Percentiles rank a stretch among this genome's conserved stretches.
These are phyloP conservation scores for Euphorbia lathyris DNA, from an alignment of 345 rosid genomes.

Conservation along the genomic window DNA sequence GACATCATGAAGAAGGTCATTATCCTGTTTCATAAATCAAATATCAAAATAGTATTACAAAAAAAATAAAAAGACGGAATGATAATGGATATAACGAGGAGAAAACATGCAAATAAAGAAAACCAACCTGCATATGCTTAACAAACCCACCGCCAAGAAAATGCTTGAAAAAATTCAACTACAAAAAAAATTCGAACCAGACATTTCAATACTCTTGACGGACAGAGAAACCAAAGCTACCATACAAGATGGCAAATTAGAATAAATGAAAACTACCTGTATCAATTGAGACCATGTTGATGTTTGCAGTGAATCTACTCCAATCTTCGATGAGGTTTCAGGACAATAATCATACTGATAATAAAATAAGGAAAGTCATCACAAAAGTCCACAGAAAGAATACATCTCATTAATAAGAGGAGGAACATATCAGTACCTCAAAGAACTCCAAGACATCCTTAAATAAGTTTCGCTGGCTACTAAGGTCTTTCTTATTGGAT, in stretches of 20 bases:
- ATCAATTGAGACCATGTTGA: slow-evolving; percentile 71
- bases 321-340: slow-evolving; percentile 62
- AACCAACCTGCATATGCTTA: slow-evolving; percentile 89
- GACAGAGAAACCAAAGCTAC: background rate
- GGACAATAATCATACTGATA: slow-evolving; percentile 62
- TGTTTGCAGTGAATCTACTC: slow-evolving; percentile 59
- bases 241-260: background rate
- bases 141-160: slow-evolving; percentile 91
- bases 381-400: slow-evolving; percentile 2
- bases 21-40: slow-evolving; percentile 51
- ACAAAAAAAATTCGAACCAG: slow-evolving; percentile 19
- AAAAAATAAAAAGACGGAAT: background rate
- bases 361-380: slow-evolving; percentile 5
- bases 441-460: slow-evolving; percentile 75
- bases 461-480: slow-evolving; percentile 74
- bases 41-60: background rate
- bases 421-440: slow-evolving; percentile 43
- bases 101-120: background rate
- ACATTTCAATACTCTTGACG: slow-evolving; percentile 5
- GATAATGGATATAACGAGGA: background rate
- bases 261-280: slow-evolving; percentile 42
- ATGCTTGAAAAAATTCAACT: slow-evolving; percentile 80
- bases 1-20: slow-evolving; percentile 76
- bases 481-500: slow-evolving; percentile 86
- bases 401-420: background rate